Percentiles rank a stretch among this genome's conserved stretches.
Conservation (phyloP, 2,329 filamentous ascomycete species). For the Penicillium psychrosexuale region DNA sequence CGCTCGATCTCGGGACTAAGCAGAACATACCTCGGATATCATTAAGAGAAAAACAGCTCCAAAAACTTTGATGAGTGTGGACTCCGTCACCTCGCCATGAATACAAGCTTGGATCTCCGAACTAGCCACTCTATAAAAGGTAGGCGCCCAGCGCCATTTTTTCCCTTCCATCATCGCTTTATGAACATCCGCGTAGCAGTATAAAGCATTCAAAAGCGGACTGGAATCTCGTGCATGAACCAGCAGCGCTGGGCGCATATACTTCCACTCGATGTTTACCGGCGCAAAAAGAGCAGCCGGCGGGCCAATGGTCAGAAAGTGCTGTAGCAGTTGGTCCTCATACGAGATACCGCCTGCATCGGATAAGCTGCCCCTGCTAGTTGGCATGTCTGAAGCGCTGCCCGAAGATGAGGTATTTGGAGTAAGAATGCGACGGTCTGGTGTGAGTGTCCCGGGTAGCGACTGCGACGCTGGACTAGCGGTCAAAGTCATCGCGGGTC, state of each 20-base stretch:
- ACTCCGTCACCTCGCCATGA: constrained; percentile 25
- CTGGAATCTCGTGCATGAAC: constrained; percentile 25
- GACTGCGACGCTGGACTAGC: constrained; percentile 12
- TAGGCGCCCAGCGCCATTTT: constrained; percentile 28
- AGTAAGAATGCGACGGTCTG: constrained; percentile 12
- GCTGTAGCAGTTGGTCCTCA: constrained; percentile 31
- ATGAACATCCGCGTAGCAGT: constrained; percentile 36
- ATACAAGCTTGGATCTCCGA: constrained; percentile 30
- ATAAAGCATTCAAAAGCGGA: constrained; percentile 30
- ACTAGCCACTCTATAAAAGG: constrained; percentile 32
- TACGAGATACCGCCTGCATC: constrained; percentile 20
- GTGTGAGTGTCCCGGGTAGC: neutral
- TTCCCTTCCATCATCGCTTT: constrained; percentile 27
- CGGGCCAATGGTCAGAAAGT: constrained; percentile 29
- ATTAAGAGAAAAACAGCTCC: constrained; percentile 34
- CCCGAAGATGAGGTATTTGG: constrained; percentile 14
- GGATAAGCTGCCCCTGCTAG: constrained; percentile 19
- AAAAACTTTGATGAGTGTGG: constrained; percentile 27
- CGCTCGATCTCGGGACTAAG: neutral
- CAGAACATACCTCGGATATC: constrained; percentile 32
- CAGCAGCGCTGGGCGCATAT: constrained; percentile 27
- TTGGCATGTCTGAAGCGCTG: constrained; percentile 13
- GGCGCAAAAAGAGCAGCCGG: constrained; percentile 34
- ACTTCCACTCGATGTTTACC: constrained; percentile 34
- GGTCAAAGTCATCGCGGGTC: constrained; percentile 15